phyloP scores from a whole-genome alignment of 352 stramenopile genomes.

The Phytophthora citrophthora region DNA sequence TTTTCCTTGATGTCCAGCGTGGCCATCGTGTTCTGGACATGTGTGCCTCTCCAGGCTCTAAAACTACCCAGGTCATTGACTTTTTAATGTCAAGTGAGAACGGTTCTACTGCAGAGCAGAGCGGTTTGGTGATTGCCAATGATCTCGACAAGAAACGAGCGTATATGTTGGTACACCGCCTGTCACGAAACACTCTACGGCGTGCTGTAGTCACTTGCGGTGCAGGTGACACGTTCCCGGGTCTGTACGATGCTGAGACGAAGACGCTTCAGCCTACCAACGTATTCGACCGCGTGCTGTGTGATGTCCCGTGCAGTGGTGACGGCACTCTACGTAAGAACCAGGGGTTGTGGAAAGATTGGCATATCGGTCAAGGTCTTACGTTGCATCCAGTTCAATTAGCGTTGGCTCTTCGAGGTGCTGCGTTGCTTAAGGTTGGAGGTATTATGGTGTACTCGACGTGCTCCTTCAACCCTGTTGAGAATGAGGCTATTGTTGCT shows the following conservation, averaged over 20 bases:
- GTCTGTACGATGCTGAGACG: slow-evolving; percentile 67
- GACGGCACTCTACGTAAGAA: slow-evolving; percentile 99
- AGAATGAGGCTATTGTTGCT: slow-evolving; percentile 98
- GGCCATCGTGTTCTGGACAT: slow-evolving; percentile 87
- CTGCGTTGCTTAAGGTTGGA: slow-evolving; percentile 90
- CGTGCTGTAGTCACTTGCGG: slow-evolving; percentile 94
- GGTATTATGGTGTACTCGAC: slow-evolving; percentile 96
- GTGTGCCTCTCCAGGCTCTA: slow-evolving; percentile 97
- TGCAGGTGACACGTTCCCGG: slow-evolving; percentile 93
- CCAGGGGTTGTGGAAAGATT: slow-evolving; percentile 94
- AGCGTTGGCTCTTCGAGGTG: slow-evolving; percentile 90
- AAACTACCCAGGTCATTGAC: slow-evolving; percentile 98
- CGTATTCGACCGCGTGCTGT: slow-evolving; percentile 97
- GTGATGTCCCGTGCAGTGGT: slow-evolving; percentile 97
- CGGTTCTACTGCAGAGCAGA: slow-evolving; percentile 20
- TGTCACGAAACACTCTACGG: slow-evolving; percentile 82
- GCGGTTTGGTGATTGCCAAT: slow-evolving; percentile 95
- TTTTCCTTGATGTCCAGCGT: slow-evolving; percentile 95
- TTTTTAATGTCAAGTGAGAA: slow-evolving; percentile 54
- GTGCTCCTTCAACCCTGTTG: slow-evolving; percentile 98
- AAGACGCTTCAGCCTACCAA: slow-evolving; percentile 63
- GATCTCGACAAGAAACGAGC: slow-evolving; percentile 96
- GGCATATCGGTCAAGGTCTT: slow-evolving; percentile 91
- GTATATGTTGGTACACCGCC: slow-evolving; percentile 98
- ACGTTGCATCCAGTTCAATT: slow-evolving; percentile 95